Evolutionary conservation across 371 early-diverging fungal genomes (phyloP), one percentile per base, ranked within the genome.

Genomic region (Conidiobolus incongruus): DNA sequence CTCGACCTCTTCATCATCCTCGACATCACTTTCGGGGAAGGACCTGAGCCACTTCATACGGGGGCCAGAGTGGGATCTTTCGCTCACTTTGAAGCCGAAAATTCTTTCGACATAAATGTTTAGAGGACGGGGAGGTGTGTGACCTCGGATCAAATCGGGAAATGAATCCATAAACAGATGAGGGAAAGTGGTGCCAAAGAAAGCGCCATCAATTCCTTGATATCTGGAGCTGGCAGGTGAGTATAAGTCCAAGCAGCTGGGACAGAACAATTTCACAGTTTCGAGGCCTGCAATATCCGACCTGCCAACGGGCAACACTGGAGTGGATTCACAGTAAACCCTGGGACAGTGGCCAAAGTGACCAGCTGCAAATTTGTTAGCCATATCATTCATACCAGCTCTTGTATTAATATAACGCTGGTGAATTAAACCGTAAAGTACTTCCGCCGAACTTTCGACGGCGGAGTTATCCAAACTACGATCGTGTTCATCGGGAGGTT

Each of bases 171-270:
- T 75, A 35, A 97, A 62, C 35, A 96, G 64, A 56, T 89, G 83
- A 16, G 88, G 76, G 59, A 96, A 92, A 4, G 93, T 82, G 7
- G 82, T 78, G n/a, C 96, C 95, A 65, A 95, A 98, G 54, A 76
- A 83, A 30, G 93, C 89, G 72, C 77, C 93, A 67, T 96, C 96
- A 31, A 96, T 54, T 40, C 61, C 59, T 16, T 65, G 63, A 56
- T 74, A 75, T 46, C 81, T 61, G n/a, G 72, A 63, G 24, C 67
- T 70, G 12, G 75, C 73, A 24, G 93, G 82, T 16, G 61, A 68
- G 61, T 92, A 96, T 23, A 92, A 58, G 60, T 88, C 86, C 49
- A 79, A 71, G 54, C 86, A 89, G 17, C 61, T 57, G 19, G 83
- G 85, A 54, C 90, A 89, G 56, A 73, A 89, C 17, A 86, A 57